Percentiles rank a stretch among this genome's conserved stretches.
Conservation (phyloP, 345 rosid species). For the Lagerstroemia speciosa region DNA sequence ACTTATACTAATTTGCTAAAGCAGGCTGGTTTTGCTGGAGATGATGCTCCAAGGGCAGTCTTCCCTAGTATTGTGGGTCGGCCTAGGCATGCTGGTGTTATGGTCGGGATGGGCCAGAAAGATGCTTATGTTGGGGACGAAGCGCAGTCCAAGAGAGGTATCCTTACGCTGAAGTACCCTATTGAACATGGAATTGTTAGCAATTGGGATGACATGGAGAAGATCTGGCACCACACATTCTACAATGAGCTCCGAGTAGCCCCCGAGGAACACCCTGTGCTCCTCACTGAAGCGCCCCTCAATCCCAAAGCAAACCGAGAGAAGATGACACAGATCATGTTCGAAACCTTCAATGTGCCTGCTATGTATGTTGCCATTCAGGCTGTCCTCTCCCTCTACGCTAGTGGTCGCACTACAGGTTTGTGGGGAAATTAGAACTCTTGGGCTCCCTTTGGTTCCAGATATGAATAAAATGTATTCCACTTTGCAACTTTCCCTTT, state of each 20-base stretch:
- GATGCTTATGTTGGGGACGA: constrained; percentile 64
- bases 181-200: constrained; percentile 62
- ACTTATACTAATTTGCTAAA: not conserved
- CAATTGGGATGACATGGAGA: constrained; percentile 67
- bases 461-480: too few relatives aligned
- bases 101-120: constrained; percentile 66
- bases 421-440: constrained; percentile 2
- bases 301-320: constrained; percentile 56
- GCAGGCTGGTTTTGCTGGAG: constrained; percentile 56
- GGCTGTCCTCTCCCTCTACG: constrained; percentile 52
- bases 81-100: constrained; percentile 59
- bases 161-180: constrained; percentile 51
- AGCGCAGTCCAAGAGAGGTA: constrained; percentile 63
- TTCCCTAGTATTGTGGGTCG: constrained; percentile 64
- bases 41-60: constrained; percentile 57
- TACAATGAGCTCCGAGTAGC: constrained; percentile 55
- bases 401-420: constrained; percentile 72
- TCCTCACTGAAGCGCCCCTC: constrained; percentile 54
- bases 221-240: constrained; percentile 66
- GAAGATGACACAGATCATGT: constrained; percentile 61
- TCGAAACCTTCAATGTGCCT: constrained; percentile 48
- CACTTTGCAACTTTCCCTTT: too few relatives aligned
- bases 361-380: constrained; percentile 59
- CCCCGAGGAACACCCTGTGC: constrained; percentile 54
- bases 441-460: not conserved